Evolutionary conservation across 805 yeast species (phyloP).

Genomic region (Pichia nanzhaoensis): DNA sequence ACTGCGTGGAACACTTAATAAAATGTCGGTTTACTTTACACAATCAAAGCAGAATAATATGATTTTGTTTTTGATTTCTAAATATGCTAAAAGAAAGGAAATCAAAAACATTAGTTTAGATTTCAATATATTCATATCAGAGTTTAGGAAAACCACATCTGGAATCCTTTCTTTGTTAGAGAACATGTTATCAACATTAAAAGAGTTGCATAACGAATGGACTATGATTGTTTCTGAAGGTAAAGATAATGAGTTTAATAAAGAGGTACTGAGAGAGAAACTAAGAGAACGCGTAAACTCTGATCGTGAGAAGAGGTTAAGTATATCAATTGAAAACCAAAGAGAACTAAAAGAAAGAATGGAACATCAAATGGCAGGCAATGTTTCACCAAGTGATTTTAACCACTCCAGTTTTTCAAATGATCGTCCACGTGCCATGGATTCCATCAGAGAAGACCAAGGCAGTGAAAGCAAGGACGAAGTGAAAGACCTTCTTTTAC

Average conservation of each 20-base stretch:
- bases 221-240: conserved; percentile 22
- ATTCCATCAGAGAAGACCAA: neutral
- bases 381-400: neutral
- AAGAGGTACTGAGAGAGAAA: conserved; percentile 23
- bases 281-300: conserved; percentile 19
- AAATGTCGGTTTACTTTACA: conserved; percentile 26
- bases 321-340: conserved; percentile 2
- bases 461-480: neutral
- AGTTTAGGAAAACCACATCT: conserved; percentile 35
- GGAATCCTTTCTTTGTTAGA: conserved; percentile 33
- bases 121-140: conserved; percentile 18
- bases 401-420: neutral
- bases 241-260: conserved; percentile 38
- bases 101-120: conserved; percentile 6
- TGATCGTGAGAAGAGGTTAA: conserved; percentile 9
- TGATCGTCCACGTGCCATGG: neutral
- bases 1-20: conserved; percentile 21
- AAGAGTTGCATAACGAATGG: conserved; percentile 38
- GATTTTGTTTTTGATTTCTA: conserved; percentile 40
- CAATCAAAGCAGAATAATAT: conserved; percentile 44
- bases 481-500: neutral
- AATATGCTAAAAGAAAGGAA: conserved; percentile 36
- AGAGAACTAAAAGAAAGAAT: conserved; percentile 1
- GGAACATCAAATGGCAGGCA: neutral
- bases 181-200: conserved; percentile 26